phyloP scores from a whole-genome alignment of 1,284 basidiomycete species.

The Peniophora sp. region DNA sequence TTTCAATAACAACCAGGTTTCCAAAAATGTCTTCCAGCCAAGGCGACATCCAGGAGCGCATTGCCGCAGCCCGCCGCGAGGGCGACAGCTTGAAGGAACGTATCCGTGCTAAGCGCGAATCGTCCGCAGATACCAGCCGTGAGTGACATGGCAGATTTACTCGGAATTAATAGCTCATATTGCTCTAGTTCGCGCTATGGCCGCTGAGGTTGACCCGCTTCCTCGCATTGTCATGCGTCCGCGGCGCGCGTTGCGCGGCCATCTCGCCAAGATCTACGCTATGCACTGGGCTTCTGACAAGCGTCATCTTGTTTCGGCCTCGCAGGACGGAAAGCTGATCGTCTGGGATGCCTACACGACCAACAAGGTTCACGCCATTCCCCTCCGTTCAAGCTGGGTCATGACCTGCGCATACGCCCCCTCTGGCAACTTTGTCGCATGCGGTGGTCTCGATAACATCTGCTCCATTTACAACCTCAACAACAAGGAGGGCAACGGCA shows the following conservation, averaged over 20 bases:
- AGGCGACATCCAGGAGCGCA: constrained; percentile 88
- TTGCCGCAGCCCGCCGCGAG: constrained; percentile 93
- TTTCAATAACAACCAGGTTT: too few species aligned
- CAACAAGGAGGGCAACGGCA: constrained; percentile 61
- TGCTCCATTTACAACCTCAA: constrained; percentile 96
- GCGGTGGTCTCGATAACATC: constrained; percentile 98
- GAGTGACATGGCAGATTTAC: constrained; percentile 29
- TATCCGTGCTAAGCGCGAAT: constrained; percentile 91
- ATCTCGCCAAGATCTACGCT: constrained; percentile 98
- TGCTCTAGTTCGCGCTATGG: constrained; percentile 83
- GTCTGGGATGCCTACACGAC: constrained; percentile 99
- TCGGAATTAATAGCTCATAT: constrained; percentile 4
- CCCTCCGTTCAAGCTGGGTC: constrained; percentile 96
- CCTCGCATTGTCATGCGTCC: constrained; percentile 95
- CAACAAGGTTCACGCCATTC: constrained; percentile 99
- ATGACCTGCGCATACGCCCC: constrained; percentile 99
- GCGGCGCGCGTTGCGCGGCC: constrained; percentile 90
- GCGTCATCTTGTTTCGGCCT: constrained; percentile 95
- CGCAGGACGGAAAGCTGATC: constrained; percentile 98
- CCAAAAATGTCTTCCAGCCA: constrained; percentile 65
- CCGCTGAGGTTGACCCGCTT: constrained; percentile 89
- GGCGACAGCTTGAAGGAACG: constrained; percentile 97
- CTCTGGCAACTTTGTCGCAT: constrained; percentile 94
- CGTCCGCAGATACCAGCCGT: constrained; percentile 94
- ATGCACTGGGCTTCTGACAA: constrained; percentile 99